These are phyloP conservation scores for Camelina sativa DNA, from an alignment of 345 rosid genomes.

Conservation along the genomic window DNA sequence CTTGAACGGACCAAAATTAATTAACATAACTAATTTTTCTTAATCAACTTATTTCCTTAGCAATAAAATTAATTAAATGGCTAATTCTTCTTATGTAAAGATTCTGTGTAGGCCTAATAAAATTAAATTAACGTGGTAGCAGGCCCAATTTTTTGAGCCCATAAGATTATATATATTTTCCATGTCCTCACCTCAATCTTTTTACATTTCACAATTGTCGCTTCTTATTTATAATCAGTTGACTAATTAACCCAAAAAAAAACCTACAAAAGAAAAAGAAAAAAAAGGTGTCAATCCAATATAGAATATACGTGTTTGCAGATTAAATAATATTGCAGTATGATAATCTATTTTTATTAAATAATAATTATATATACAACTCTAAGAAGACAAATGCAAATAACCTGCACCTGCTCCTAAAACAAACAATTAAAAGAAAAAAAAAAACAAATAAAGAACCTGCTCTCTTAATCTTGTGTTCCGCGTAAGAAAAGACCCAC, in stretches of 20 bases:
- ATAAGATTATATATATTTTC: background rate
- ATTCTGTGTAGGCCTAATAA: background rate
- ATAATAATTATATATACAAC: background rate
- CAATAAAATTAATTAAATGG: too few relatives aligned
- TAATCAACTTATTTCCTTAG: too few relatives aligned
- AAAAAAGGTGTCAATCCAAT: background rate
- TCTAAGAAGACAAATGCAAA: constrained; percentile 25
- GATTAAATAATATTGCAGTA: too few relatives aligned
- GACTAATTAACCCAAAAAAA: background rate
- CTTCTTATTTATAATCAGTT: background rate
- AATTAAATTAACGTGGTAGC: background rate
- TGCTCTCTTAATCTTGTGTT: constrained; percentile 41
- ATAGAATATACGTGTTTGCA: too few relatives aligned
- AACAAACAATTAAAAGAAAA: too few relatives aligned
- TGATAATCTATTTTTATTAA: constrained; percentile 7
- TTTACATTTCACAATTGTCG: background rate
- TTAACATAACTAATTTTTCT: too few relatives aligned
- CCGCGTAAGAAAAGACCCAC: constrained; percentile 36
- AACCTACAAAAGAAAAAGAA: background rate
- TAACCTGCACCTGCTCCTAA: constrained; percentile 44
- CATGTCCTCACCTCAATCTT: background rate
- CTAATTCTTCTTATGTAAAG: background rate
- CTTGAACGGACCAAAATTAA: too few relatives aligned
- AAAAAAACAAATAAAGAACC: constrained; percentile 5
- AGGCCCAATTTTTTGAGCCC: background rate